Conservation (phyloP, 1,284 basidiomycete genomes). For the Pholiota adiposa region DNA sequence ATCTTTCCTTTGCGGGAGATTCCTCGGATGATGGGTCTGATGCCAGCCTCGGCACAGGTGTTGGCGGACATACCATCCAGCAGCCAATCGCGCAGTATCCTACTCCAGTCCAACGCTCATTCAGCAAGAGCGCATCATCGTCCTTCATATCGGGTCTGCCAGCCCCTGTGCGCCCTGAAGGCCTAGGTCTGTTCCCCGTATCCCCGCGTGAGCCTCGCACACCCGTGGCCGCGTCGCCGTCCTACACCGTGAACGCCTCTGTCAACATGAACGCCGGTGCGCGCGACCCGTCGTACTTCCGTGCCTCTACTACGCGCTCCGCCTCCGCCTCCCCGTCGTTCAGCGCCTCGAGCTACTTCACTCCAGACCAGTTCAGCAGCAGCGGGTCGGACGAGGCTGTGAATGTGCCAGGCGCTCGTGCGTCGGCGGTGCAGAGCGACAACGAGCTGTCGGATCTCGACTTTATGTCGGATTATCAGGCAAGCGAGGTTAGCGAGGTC, state of each 20-base stretch:
- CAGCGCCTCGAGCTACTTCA: neutral
- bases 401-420: neutral
- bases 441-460: constrained; percentile 26
- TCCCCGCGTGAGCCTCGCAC: constrained; percentile 1
- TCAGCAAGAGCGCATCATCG: neutral
- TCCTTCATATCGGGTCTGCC: no score
- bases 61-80: no score
- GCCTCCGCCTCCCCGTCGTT: neutral
- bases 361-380: neutral
- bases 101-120: no score
- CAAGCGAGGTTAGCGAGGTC: constrained; percentile 13
- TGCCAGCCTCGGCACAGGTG: constrained; percentile 9
- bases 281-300: constrained; percentile 12
- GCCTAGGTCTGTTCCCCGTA: constrained; percentile 3
- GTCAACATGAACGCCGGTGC: constrained; percentile 4
- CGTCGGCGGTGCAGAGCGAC: constrained; percentile 8
- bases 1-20: constrained; percentile 21
- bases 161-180: neutral
- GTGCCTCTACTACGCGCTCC: neutral
- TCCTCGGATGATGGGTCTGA: constrained; percentile 12
- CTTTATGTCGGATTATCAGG: constrained; percentile 25
- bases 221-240: neutral
- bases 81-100: no score
- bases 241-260: constrained; percentile 5
- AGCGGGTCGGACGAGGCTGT: neutral